Conservation (phyloP, 1,284 basidiomycete genomes). For the Hemileia vastatrix region DNA sequence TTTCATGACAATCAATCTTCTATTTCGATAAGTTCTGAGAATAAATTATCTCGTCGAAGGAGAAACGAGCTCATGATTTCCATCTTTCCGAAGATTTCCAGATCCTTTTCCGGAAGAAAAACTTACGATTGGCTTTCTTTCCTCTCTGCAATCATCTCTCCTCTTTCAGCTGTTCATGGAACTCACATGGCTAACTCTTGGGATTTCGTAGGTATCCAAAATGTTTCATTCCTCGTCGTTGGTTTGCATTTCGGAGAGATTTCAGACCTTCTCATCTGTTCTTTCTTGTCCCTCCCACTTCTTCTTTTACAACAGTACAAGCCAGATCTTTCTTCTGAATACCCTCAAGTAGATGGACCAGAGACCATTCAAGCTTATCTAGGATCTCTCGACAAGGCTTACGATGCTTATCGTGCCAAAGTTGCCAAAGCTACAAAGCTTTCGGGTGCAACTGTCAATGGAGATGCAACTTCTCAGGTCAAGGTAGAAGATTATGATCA, state of each 20-base stretch:
- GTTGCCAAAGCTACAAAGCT: slow-evolving; percentile 52
- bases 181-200: slow-evolving; percentile 96
- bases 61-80: no score
- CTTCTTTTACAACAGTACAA: neutral
- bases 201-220: slow-evolving; percentile 94
- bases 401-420: slow-evolving; percentile 77
- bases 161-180: slow-evolving; percentile 70
- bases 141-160: neutral
- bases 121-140: slow-evolving; percentile 3
- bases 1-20: no score
- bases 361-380: slow-evolving; percentile 93
- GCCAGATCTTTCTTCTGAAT: no score
- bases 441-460: slow-evolving; percentile 30
- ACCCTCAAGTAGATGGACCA: slow-evolving; percentile 94
- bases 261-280: neutral
- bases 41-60: no score
- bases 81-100: no score
- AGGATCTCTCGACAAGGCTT: slow-evolving; percentile 81
- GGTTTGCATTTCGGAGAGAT: no score
- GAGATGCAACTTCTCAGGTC: slow-evolving; percentile 17
- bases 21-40: no score
- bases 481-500: slow-evolving; percentile 46
- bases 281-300: neutral
- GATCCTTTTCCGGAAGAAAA: neutral
- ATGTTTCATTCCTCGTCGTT: slow-evolving; percentile 52